Evolutionary conservation across 164 flowering plant species (phyloP).

Genomic region (Liriodendron chinense): DNA sequence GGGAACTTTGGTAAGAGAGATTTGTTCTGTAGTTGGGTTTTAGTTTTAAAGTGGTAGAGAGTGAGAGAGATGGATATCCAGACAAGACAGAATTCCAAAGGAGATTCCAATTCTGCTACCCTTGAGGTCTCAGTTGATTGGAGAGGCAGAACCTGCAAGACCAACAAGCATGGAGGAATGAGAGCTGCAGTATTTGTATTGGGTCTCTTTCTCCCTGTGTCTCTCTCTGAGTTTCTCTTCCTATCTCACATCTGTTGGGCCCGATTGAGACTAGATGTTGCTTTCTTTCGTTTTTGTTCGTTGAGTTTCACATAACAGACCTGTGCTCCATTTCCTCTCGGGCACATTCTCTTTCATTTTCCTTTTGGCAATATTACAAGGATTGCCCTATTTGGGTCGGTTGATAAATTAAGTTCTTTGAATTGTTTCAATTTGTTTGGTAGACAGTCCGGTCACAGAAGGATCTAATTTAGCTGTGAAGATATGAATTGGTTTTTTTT

Average conservation of each 20-base stretch:
- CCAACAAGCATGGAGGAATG: slow-evolving; percentile 79
- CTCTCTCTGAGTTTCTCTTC: neutral
- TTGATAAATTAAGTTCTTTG: too few species aligned
- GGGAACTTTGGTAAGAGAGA: neutral
- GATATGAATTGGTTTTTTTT: neutral
- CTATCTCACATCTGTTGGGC: neutral
- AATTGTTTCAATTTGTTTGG: too few species aligned
- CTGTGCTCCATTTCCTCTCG: neutral
- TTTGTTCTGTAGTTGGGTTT: slow-evolving; percentile 2
- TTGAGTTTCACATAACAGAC: neutral
- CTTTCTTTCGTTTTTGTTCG: neutral
- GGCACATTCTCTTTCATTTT: neutral
- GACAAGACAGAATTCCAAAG: slow-evolving; percentile 18
- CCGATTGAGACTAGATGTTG: neutral
- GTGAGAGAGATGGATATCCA: slow-evolving; percentile 17
- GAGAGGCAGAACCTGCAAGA: slow-evolving; percentile 79
- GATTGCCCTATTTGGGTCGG: too few species aligned
- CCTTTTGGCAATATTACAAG: neutral
- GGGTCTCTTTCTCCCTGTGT: slow-evolving; percentile 35
- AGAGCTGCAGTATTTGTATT: slow-evolving; percentile 83
- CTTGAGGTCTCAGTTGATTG: slow-evolving; percentile 62
- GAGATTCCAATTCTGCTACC: slow-evolving; percentile 14
- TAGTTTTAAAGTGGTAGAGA: neutral
- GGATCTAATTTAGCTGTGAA: neutral
- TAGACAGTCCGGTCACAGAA: too few species aligned